Evolutionary conservation across 345 rosid genomes (phyloP).

Genomic region (Mallotus nudiflorus): DNA sequence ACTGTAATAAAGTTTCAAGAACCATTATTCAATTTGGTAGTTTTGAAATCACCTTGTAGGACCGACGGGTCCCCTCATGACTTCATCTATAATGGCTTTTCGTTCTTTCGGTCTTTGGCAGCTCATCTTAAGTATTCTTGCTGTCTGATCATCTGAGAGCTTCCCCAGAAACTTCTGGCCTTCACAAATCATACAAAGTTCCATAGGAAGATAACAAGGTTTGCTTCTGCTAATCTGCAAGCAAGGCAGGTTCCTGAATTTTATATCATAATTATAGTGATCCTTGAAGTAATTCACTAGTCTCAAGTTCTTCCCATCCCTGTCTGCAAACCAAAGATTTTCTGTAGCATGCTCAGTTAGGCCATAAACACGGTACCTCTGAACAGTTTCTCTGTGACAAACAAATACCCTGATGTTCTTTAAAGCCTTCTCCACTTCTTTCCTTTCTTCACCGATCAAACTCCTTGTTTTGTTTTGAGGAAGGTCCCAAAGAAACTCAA

Average conservation of each 20-base stretch:
- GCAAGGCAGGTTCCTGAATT: constrained; percentile 82
- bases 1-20: background rate
- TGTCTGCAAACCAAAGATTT: constrained; percentile 70
- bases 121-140: constrained; percentile 87
- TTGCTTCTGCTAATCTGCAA: constrained; percentile 87
- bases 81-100: constrained; percentile 70
- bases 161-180: constrained; percentile 98
- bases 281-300: constrained; percentile 81
- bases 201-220: constrained; percentile 98
- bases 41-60: constrained; percentile 70
- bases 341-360: constrained; percentile 77
- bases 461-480: constrained; percentile 64
- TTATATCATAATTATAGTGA: constrained; percentile 76
- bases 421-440: constrained; percentile 81
- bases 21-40: background rate
- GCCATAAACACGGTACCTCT: constrained; percentile 79
- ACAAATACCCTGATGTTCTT: constrained; percentile 84
- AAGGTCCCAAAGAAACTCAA: constrained; percentile 77
- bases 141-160: constrained; percentile 94
- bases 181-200: constrained; percentile 92
- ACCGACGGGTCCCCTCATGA: constrained; percentile 77
- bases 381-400: constrained; percentile 93
- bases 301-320: constrained; percentile 76
- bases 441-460: constrained; percentile 67
- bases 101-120: constrained; percentile 90